Conservation (phyloP, 2,329 filamentous ascomycete species). For the Phialophora macrospora region DNA sequence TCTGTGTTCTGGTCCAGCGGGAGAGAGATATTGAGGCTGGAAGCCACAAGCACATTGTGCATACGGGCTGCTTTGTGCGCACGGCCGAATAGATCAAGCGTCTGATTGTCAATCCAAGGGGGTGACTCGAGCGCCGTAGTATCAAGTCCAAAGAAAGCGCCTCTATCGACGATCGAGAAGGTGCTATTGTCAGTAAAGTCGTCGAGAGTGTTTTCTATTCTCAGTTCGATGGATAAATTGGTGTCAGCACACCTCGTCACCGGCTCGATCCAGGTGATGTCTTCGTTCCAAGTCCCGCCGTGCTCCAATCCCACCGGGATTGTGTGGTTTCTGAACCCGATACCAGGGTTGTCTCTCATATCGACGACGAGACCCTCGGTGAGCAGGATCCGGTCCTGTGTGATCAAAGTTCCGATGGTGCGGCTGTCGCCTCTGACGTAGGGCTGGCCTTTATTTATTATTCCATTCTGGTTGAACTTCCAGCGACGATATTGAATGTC, state of each 20-base stretch:
- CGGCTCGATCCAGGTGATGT: slow-evolving; percentile 53
- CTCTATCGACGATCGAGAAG: slow-evolving; percentile 49
- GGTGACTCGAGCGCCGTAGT: slow-evolving; percentile 42
- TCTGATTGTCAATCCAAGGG: slow-evolving; percentile 43
- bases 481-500: slow-evolving; percentile 49
- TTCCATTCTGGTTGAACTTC: slow-evolving; percentile 32
- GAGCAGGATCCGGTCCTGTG: slow-evolving; percentile 42
- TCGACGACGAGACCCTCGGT: slow-evolving; percentile 48
- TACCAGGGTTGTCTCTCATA: slow-evolving; percentile 44
- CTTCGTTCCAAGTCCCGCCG: slow-evolving; percentile 33
- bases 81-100: slow-evolving; percentile 45
- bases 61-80: slow-evolving; percentile 54
- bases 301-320: slow-evolving; percentile 40
- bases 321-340: slow-evolving; percentile 53
- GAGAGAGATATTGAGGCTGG: slow-evolving; percentile 21
- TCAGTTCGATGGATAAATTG: slow-evolving; percentile 49
- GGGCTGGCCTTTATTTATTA: slow-evolving; percentile 43
- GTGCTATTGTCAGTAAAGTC: slow-evolving; percentile 26
- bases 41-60: slow-evolving; percentile 44
- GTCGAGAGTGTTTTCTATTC: slow-evolving; percentile 34
- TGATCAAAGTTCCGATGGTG: slow-evolving; percentile 42
- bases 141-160: slow-evolving; percentile 51
- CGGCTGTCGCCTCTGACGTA: slow-evolving; percentile 43
- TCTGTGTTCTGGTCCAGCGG: background rate
- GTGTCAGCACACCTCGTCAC: slow-evolving; percentile 50